Evolutionary conservation across 2,329 filamentous ascomycete genomes (phyloP), one percentile per base, ranked within the genome.

Genomic region (Nemania sp.): DNA sequence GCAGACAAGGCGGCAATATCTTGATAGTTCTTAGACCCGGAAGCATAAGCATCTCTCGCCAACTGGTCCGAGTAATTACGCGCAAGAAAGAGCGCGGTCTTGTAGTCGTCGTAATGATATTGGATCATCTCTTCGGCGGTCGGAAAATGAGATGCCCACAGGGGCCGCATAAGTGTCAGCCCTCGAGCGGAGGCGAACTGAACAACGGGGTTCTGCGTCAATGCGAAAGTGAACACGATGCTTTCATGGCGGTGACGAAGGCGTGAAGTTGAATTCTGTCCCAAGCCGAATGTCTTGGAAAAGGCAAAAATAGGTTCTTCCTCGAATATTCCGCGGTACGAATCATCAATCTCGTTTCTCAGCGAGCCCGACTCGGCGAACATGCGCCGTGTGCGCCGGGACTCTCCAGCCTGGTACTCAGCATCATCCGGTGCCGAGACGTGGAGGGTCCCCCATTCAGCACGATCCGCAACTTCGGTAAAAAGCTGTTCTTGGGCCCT

Each of bases 231-330:
- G 69, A 94, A 94, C 2, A 86, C 76, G 5, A 86, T 79, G 53
- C 80, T 86, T 36, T 81, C 78, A n/a, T 68, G 70, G 6, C 68
- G 64, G 6, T 54, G 57, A 43, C 57, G 64, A 23, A 63, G 63
- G 40, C 64, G 66, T 7, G 61, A 56, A 26, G 68, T 68, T 7
- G 69, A 64, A 17, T 64, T 63, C 45, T 73, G 72, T 5, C 64
- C 53, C 14, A 86, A 72, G 14, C 75, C 74, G 70, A 89, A 87
- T 5, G 79, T 77, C 63, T 87, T 87, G 12, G 84, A 79, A 68
- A 92, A 94, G 0, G 90, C 89, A 72, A 94, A 93, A 3, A 92
- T 86, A 0, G 90, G 90, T 68, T 93, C 88, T 24, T 89, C 80
- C 45, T 92, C 86, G 77, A 88, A 87, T 57, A 92, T 88, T 6